phyloP scores from a whole-genome alignment of 192 early-diverging fungal species.

The Coemansia sp. region DNA sequence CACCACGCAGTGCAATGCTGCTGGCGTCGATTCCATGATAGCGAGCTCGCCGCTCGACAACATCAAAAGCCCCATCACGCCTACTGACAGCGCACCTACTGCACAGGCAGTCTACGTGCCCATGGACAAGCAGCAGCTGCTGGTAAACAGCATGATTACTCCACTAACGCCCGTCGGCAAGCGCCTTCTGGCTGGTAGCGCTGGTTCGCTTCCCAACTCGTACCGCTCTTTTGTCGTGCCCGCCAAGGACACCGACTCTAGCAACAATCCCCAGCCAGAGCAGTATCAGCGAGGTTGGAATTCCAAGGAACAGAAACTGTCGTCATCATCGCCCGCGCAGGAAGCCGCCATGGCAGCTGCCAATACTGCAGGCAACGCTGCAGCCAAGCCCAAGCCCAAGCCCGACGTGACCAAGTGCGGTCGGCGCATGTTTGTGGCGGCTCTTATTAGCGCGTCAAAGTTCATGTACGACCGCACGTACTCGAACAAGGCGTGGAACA shows the following conservation, averaged over 20 bases:
- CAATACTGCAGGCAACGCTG: neutral
- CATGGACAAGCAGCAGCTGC: constrained; percentile 33
- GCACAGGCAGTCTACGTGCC: constrained; percentile 11
- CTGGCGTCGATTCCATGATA: too few relatives aligned
- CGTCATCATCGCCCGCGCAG: too few relatives aligned
- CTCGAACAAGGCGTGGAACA: constrained; percentile 79
- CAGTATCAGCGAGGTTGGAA: too few relatives aligned
- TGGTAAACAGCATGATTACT: constrained; percentile 36
- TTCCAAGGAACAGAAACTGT: too few relatives aligned
- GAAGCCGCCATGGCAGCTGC: neutral
- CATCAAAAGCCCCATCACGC: constrained; percentile 25
- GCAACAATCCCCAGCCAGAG: neutral
- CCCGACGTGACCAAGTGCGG: constrained; percentile 60
- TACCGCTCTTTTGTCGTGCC: constrained; percentile 28
- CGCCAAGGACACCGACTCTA: neutral
- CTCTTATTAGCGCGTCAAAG: constrained; percentile 82
- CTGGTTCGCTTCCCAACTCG: constrained; percentile 24
- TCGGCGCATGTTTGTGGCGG: constrained; percentile 77
- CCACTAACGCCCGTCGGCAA: constrained; percentile 19
- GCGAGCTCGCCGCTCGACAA: constrained; percentile 17
- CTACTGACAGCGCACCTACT: constrained; percentile 11
- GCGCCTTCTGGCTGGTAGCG: constrained; percentile 24
- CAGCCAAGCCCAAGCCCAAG: constrained; percentile 14
- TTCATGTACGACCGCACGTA: constrained; percentile 80
- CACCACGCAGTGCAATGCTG: too few relatives aligned